A percentile compares a stretch with the other conserved stretches of the same genome.
Evolutionary conservation across 495 filamentous ascomycete genomes (phyloP).

Genomic region (Lophiostoma macrostomum): DNA sequence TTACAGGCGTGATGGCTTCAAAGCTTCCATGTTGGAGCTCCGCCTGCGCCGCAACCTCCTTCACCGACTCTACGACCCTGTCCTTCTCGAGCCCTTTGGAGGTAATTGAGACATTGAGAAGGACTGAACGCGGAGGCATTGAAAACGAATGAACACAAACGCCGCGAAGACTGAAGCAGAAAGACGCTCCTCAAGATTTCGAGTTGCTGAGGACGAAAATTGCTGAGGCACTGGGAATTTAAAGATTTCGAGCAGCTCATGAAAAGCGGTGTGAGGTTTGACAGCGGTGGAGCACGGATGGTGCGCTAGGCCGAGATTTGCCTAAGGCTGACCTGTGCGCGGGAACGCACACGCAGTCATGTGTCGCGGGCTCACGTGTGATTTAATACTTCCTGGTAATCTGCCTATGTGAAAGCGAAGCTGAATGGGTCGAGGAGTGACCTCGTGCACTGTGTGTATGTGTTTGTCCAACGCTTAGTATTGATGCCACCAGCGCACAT

Average conservation of each 20-base stretch:
- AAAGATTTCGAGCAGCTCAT: not conserved
- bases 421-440: not conserved
- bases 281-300: constrained; percentile 23
- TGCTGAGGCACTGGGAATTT: not conserved
- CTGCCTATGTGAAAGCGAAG: not conserved
- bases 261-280: constrained; percentile 32
- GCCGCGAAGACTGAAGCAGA: not conserved
- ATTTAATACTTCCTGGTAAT: not conserved
- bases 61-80: constrained; percentile 1
- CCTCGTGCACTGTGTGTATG: no score
- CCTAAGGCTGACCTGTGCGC: constrained; percentile 21
- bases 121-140: constrained; percentile 19
- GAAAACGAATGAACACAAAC: no score
- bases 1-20: not conserved
- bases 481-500: no score
- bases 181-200: not conserved
- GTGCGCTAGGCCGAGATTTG: constrained; percentile 3
- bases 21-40: not conserved
- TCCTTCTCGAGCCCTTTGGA: not conserved
- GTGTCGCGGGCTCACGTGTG: constrained; percentile 12
- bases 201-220: not conserved
- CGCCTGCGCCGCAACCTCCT: not conserved
- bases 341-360: constrained; percentile 16
- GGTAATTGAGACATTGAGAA: constrained; percentile 23
- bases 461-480: no score